Percentiles rank a stretch among this genome's conserved stretches.
phyloP scores from a whole-genome alignment of 768 basidiomycete genomes.

The Mycena vulgaris region DNA sequence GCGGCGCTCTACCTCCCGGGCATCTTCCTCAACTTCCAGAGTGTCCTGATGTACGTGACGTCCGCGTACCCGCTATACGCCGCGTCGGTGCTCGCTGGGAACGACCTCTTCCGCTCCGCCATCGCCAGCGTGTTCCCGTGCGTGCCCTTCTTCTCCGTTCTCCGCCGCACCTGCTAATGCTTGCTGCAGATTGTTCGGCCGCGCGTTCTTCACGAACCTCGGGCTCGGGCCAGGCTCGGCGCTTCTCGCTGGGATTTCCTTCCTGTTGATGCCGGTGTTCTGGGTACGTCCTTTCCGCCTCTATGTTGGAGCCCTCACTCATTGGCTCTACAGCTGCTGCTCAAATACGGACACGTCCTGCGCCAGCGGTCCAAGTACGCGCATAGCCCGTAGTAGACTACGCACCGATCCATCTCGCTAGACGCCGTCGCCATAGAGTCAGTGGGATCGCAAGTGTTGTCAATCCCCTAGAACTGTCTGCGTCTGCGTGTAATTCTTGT shows the following conservation, averaged over 20 bases:
- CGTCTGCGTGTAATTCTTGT: neutral
- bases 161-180: neutral
- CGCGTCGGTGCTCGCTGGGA: slow-evolving; percentile 46
- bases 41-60: slow-evolving; percentile 47
- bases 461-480: neutral
- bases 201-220: slow-evolving; percentile 41
- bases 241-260: slow-evolving; percentile 44
- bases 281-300: slow-evolving; percentile 22
- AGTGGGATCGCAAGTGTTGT: neutral
- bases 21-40: slow-evolving; percentile 50
- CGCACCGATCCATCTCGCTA: too few species aligned
- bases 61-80: slow-evolving; percentile 50
- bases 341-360: slow-evolving; percentile 36
- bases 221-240: slow-evolving; percentile 45
- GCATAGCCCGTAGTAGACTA: slow-evolving; percentile 27
- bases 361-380: slow-evolving; percentile 35
- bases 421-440: neutral
- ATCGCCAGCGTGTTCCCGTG: slow-evolving; percentile 42
- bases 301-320: neutral
- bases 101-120: slow-evolving; percentile 50
- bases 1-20: slow-evolving; percentile 43
- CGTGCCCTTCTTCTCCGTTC: neutral
- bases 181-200: slow-evolving; percentile 38
- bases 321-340: neutral
- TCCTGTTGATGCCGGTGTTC: slow-evolving; percentile 44